These are phyloP conservation scores for Vishniacozyma victoriae DNA, from an alignment of 768 basidiomycete genomes.

Conservation along the genomic window DNA sequence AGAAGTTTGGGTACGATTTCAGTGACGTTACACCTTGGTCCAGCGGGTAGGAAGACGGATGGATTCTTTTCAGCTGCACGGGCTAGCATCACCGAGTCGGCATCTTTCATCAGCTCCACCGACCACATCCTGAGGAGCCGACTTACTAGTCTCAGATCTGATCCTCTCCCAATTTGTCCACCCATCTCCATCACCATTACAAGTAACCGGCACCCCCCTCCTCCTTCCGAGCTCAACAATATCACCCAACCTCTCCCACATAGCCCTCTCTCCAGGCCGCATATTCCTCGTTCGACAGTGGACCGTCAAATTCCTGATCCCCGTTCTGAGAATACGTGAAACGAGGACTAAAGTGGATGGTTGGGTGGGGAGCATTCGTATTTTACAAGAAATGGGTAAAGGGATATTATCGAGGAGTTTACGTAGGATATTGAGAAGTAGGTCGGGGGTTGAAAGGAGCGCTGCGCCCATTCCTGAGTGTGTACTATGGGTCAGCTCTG, in stretches of 20 bases:
- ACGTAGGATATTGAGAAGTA: slow-evolving; percentile 79
- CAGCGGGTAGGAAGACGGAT: slow-evolving; percentile 64
- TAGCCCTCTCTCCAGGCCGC: slow-evolving; percentile 73
- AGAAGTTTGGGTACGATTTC: slow-evolving; percentile 62
- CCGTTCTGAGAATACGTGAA: slow-evolving; percentile 75
- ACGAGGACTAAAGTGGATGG: slow-evolving; percentile 87
- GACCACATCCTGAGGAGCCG: not conserved
- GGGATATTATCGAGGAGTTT: slow-evolving; percentile 69
- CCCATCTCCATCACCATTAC: slow-evolving; percentile 85
- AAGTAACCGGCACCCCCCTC: slow-evolving; percentile 75
- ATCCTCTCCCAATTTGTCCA: slow-evolving; percentile 74
- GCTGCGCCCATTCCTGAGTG: slow-evolving; percentile 91
- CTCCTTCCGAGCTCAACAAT: slow-evolving; percentile 81
- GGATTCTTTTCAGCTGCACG: slow-evolving; percentile 91
- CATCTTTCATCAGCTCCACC: slow-evolving; percentile 51
- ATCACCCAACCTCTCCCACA: slow-evolving; percentile 70
- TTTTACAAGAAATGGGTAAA: slow-evolving; percentile 89
- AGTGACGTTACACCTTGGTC: slow-evolving; percentile 63
- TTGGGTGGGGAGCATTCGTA: slow-evolving; percentile 76
- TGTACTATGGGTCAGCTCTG: slow-evolving; percentile 16
- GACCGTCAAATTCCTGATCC: slow-evolving; percentile 81
- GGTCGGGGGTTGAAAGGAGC: slow-evolving; percentile 80
- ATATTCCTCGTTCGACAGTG: slow-evolving; percentile 92
- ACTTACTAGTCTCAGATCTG: slow-evolving; percentile 65
- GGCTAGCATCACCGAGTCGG: slow-evolving; percentile 92